Evolutionary conservation across 1,139 yeast genomes (phyloP).

Genomic region (Kurtzmaniella quercitrusa): DNA sequence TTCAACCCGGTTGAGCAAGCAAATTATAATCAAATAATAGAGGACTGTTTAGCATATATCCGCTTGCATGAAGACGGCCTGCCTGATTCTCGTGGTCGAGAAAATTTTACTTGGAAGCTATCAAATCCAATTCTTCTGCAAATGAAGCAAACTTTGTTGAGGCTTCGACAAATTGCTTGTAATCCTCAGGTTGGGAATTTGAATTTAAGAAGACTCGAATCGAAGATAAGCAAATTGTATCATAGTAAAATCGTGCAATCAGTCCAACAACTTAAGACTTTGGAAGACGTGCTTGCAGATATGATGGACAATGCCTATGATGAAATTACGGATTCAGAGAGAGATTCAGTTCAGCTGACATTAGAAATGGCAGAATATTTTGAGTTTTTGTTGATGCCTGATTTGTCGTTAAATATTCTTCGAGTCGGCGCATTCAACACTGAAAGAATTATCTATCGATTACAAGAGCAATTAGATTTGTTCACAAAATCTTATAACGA

Average conservation of each 20-base stretch:
- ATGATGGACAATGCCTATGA: slow-evolving; percentile 55
- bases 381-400: slow-evolving; percentile 52
- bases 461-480: slow-evolving; percentile 16
- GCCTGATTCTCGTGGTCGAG: slow-evolving; percentile 16
- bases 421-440: slow-evolving; percentile 32
- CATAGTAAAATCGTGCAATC: slow-evolving; percentile 13
- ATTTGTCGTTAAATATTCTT: slow-evolving; percentile 44
- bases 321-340: slow-evolving; percentile 46
- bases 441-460: slow-evolving; percentile 22
- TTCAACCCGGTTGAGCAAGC: slow-evolving; percentile 82
- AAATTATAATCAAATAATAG: slow-evolving; percentile 63
- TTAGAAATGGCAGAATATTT: slow-evolving; percentile 60
- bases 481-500: slow-evolving; percentile 14
- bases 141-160: slow-evolving; percentile 64
- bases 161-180: slow-evolving; percentile 75
- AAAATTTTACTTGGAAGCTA: slow-evolving; percentile 52
- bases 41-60: slow-evolving; percentile 58
- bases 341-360: slow-evolving; percentile 37
- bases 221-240: slow-evolving; percentile 11
- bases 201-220: slow-evolving; percentile 25
- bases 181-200: slow-evolving; percentile 67
- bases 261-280: slow-evolving; percentile 47
- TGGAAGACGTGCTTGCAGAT: slow-evolving; percentile 60
- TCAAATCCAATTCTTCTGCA: slow-evolving; percentile 31
- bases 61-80: slow-evolving; percentile 55